Evolutionary conservation across 208 protist genomes (phyloP).

Genomic region (Wallacemonas rigidus): DNA sequence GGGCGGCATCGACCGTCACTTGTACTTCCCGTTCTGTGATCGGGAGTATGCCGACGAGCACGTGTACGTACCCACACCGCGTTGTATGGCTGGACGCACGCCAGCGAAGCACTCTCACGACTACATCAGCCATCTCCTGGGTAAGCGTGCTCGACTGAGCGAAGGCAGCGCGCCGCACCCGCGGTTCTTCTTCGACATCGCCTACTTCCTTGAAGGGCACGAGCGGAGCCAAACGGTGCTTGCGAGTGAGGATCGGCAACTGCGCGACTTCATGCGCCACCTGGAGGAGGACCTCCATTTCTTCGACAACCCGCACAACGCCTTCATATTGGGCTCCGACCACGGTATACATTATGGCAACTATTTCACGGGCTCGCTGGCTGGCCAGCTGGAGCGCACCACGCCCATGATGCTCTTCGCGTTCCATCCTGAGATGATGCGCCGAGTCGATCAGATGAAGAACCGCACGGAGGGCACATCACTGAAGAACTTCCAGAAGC

Average conservation of each 20-base stretch:
- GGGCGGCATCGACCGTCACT: conserved; percentile 3
- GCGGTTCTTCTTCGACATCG: conserved; percentile 49
- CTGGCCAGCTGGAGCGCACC: conserved; percentile 58
- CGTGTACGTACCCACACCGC: not conserved
- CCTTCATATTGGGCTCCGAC: conserved; percentile 48
- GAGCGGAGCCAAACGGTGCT: conserved; percentile 56
- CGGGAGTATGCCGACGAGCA: not conserved
- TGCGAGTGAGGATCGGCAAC: conserved; percentile 39
- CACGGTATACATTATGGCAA: conserved; percentile 74
- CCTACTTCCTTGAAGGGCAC: conserved; percentile 63
- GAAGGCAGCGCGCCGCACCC: not conserved
- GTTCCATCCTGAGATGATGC: conserved; percentile 42
- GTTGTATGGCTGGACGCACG: not conserved
- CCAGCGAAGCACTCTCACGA: conserved; percentile 10
- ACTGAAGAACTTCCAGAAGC: not conserved
- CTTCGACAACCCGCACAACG: conserved; percentile 69
- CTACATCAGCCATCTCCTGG: conserved; percentile 44
- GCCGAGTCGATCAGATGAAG: conserved; percentile 32
- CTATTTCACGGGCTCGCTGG: conserved; percentile 40
- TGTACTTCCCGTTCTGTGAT: conserved; percentile 1
- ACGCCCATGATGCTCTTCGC: conserved; percentile 43
- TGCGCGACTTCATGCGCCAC: conserved; percentile 49
- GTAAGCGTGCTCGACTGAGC: conserved; percentile 13
- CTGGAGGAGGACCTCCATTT: conserved; percentile 41
- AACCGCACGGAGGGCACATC: not conserved